A percentile compares a stretch with the other conserved stretches of the same genome.
These are phyloP conservation scores for Debaryomyces nepalensis DNA, from an alignment of 1,139 yeast species.

Conservation along the genomic window DNA sequence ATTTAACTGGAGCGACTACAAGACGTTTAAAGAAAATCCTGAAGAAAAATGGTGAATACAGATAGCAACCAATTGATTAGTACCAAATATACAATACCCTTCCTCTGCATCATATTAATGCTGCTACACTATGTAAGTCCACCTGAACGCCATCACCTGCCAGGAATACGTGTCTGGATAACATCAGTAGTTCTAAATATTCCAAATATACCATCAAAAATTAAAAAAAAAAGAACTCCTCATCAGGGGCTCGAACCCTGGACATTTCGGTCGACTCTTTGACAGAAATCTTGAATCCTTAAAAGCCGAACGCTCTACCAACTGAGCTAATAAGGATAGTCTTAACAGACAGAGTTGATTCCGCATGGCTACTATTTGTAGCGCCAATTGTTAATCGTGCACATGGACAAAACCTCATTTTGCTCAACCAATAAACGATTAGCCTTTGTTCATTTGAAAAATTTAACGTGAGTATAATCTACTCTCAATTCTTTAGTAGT, in stretches of 20 bases:
- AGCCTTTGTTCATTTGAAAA: slow-evolving; percentile 30
- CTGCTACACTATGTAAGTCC: too few relatives aligned
- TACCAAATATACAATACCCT: too few relatives aligned
- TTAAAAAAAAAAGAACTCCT: slow-evolving; percentile 13
- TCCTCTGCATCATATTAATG: too few relatives aligned
- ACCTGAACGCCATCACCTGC: too few relatives aligned
- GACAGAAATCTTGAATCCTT: slow-evolving; percentile 12
- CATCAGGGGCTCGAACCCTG: slow-evolving; percentile 15
- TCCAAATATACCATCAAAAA: slow-evolving; percentile 12
- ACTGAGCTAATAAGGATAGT: slow-evolving; percentile 14
- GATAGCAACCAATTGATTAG: too few relatives aligned
- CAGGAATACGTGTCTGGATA: too few relatives aligned
- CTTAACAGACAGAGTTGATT: neutral
- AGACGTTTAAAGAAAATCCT: slow-evolving; percentile 74
- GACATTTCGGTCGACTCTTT: slow-evolving; percentile 14
- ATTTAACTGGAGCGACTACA: slow-evolving; percentile 70
- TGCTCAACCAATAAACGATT: slow-evolving; percentile 27
- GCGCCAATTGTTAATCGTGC: neutral
- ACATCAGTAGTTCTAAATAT: too few relatives aligned
- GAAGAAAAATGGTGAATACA: slow-evolving; percentile 92
- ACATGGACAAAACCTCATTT: slow-evolving; percentile 5
- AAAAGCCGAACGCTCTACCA: slow-evolving; percentile 15
- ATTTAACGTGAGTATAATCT: slow-evolving; percentile 13
- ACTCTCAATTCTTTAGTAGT: slow-evolving; percentile 5
- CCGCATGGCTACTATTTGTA: neutral